These are phyloP conservation scores for Chrysoporthe puriensis DNA, from an alignment of 2,329 filamentous ascomycete genomes.

Conservation along the genomic window DNA sequence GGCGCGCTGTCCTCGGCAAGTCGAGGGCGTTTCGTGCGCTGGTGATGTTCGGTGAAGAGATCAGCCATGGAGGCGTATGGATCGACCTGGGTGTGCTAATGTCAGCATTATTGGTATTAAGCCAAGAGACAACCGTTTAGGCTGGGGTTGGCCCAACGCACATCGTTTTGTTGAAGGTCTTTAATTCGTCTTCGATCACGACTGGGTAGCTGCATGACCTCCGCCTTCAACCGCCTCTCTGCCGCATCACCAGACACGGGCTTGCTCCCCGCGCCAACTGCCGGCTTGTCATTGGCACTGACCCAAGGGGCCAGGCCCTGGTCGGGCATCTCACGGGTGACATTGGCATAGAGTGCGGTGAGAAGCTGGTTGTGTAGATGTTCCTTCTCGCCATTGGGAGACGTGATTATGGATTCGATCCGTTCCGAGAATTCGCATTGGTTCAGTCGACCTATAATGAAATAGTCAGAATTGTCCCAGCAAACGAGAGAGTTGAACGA, in stretches of 20 bases:
- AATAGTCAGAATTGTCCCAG: conserved; percentile 30
- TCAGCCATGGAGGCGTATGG: conserved; percentile 57
- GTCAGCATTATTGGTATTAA: conserved; percentile 15
- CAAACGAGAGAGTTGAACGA: not conserved
- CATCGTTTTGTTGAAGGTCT: conserved; percentile 64
- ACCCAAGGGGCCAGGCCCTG: conserved; percentile 71
- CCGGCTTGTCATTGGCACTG: conserved; percentile 71
- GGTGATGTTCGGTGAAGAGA: conserved; percentile 53
- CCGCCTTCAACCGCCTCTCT: conserved; percentile 67
- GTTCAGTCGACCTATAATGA: conserved; percentile 60
- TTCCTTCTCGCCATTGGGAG: conserved; percentile 60
- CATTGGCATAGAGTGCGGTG: conserved; percentile 69
- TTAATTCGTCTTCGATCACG: conserved; percentile 70
- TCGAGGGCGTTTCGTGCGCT: conserved; percentile 49
- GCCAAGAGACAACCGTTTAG: not conserved
- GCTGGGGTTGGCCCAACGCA: conserved; percentile 41
- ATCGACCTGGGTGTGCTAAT: conserved; percentile 48
- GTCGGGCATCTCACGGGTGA: conserved; percentile 70
- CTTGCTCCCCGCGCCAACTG: conserved; percentile 60
- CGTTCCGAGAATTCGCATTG: conserved; percentile 62
- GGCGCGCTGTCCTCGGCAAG: conserved; percentile 64
- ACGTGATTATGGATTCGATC: conserved; percentile 63
- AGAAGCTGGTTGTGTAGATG: conserved; percentile 72
- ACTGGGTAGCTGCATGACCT: conserved; percentile 72
- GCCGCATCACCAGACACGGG: conserved; percentile 67